These are phyloP conservation scores for Fagopyrum esculentum DNA, from an alignment of 148 eudicot genomes.

Conservation along the genomic window DNA sequence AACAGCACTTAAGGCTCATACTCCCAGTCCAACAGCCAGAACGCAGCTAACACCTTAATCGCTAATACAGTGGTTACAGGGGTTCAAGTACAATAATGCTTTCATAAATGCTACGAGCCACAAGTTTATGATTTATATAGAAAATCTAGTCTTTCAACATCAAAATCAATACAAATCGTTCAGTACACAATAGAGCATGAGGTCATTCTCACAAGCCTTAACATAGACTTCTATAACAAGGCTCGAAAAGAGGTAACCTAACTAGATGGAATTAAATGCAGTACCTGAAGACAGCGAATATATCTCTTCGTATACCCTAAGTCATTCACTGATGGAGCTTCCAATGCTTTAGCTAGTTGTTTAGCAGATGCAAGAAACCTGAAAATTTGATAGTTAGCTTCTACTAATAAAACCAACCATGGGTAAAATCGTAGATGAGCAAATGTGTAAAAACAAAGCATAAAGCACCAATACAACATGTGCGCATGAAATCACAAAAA, in stretches of 20 bases:
- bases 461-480: background rate
- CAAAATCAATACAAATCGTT: background rate
- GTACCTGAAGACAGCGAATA: conserved; percentile 94
- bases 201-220: background rate
- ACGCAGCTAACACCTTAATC: too few relatives aligned
- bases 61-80: background rate
- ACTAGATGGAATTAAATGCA: conserved; percentile 2
- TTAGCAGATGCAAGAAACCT: conserved; percentile 78
- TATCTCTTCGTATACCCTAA: conserved; percentile 95
- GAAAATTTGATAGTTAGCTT: conserved; percentile 16
- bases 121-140: background rate
- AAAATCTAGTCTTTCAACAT: background rate
- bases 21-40: too few relatives aligned
- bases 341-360: conserved; percentile 73
- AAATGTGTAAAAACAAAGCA: background rate
- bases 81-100: background rate
- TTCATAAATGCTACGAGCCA: too few relatives aligned
- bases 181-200: background rate
- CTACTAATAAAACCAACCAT: background rate
- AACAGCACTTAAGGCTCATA: too few relatives aligned
- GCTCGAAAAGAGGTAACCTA: background rate
- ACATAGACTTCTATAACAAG: too few relatives aligned
- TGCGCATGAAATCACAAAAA: background rate
- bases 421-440: background rate
- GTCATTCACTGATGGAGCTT: conserved; percentile 83